These are phyloP conservation scores for Neonectria magnoliae DNA, from an alignment of 2,329 filamentous ascomycete genomes.

Conservation along the genomic window DNA sequence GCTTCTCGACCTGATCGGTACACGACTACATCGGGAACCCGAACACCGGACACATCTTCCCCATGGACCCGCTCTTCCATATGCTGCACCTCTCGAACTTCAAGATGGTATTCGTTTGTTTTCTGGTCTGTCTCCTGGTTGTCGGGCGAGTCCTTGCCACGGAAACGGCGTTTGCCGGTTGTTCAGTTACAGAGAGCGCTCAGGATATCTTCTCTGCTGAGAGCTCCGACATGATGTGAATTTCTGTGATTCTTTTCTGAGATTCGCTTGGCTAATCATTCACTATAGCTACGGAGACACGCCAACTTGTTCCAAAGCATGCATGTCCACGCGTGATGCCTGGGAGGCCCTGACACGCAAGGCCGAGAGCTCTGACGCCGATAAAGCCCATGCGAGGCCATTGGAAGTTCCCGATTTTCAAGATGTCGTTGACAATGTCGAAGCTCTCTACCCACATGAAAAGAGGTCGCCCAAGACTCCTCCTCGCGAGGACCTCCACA, in stretches of 20 bases:
- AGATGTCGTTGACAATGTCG: not conserved
- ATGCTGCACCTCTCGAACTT: no score
- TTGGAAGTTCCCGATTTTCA: not conserved
- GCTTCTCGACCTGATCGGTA: not conserved
- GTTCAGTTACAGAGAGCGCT: not conserved
- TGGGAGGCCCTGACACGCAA: not conserved
- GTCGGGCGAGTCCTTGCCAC: not conserved
- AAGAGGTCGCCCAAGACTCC: not conserved
- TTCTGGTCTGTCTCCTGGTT: not conserved
- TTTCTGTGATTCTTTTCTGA: not conserved
- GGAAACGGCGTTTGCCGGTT: not conserved
- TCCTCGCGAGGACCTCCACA: not conserved
- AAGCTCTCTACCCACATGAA: not conserved
- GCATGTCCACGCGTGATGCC: not conserved
- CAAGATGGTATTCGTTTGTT: not conserved
- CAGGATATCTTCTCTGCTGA: no score
- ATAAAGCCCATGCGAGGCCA: not conserved
- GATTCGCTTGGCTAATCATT: not conserved
- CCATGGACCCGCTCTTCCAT: not conserved
- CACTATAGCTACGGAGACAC: not conserved
- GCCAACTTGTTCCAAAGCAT: not conserved
- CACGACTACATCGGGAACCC: not conserved
- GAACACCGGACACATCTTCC: not conserved
- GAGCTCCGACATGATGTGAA: not conserved
- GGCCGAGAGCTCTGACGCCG: not conserved